Base-by-base conservation (phyloP, 169 alveolate species). In the Hepatocystis sp. region DNA sequence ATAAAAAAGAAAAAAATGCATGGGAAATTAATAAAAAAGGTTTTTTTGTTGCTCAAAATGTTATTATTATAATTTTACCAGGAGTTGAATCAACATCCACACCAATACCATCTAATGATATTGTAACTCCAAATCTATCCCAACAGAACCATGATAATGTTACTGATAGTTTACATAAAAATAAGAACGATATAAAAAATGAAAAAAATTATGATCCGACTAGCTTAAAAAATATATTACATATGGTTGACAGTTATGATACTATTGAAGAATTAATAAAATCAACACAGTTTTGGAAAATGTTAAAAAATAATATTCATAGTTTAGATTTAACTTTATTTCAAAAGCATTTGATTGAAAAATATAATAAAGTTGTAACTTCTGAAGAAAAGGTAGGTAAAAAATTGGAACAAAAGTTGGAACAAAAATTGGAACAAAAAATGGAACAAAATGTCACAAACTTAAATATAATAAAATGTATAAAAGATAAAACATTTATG, bases 21-120 rank as follows among this genome's bases (percentile, higher is more conserved):
- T 76, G 88, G 88, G 88, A 76, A 46, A 30, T 58, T 3, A 56
- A 58, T 25, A 76, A 44, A 13, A 76, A 56, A 34, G 88, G 88
- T 2, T 76, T 32, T 58, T 42, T 58, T 5, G 49, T 60, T 1
- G 88, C 78, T 13, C 88, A 76, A 32, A 76, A 32, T 58, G 52
- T 76, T 4, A 42, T 76, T 13, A 19, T 76, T 21, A 60, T 76
- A 11, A 76, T 76, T 15, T 19, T 76, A 0, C 88, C 88, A 30
- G 76, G 58, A 27, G 88, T 76, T 5, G 66, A 51, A 34, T 10
- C 67, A 2, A 58, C 7, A n/a, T n/a, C n/a, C 25, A 51, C 55
- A 10, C 17, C 32, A 21, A 39, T 28, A 32, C 19, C 19, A 2
- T 13, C 19, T 5, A 53, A 53, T 23, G 21, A 23, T 5, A 19